Evolutionary conservation across 2,329 filamentous ascomycete species (phyloP).

Genomic region (Xylaria sp.): DNA sequence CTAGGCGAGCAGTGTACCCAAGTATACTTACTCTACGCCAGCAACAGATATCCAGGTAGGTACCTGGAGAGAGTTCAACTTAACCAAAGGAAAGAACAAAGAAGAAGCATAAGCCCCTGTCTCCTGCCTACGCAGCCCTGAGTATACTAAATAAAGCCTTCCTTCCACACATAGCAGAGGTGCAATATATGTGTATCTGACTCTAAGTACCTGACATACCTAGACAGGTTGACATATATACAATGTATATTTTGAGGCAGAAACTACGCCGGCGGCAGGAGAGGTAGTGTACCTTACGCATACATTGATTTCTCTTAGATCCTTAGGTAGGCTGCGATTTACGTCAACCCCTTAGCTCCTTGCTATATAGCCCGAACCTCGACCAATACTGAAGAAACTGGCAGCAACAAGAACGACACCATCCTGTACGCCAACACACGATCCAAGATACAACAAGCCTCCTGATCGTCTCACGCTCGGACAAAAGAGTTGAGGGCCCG

Average conservation of each 20-base stretch:
- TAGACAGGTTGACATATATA: background rate
- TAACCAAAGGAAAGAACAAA: background rate
- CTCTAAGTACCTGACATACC: background rate
- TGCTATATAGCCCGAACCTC: constrained; percentile 2
- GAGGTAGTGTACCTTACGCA: background rate
- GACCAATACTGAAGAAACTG: background rate
- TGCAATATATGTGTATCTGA: background rate
- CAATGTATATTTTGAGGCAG: background rate
- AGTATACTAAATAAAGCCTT: background rate
- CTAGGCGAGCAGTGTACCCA: no score
- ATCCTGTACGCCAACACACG: constrained; percentile 23
- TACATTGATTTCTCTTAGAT: background rate
- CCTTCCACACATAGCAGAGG: background rate
- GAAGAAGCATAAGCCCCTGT: background rate
- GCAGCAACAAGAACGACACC: constrained; percentile 4
- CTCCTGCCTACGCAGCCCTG: background rate
- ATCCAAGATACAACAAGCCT: constrained; percentile 17
- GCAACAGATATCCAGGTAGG: background rate
- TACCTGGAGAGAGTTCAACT: background rate
- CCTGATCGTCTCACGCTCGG: constrained; percentile 35
- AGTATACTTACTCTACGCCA: background rate
- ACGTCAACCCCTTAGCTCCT: background rate
- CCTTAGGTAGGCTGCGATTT: background rate
- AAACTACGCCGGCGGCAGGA: background rate
- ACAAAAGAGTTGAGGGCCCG: constrained; percentile 14